Evolutionary conservation across 495 filamentous ascomycete genomes (phyloP), one percentile per base, ranked within the genome.

Genomic region (Elaphomyces granulatus): DNA sequence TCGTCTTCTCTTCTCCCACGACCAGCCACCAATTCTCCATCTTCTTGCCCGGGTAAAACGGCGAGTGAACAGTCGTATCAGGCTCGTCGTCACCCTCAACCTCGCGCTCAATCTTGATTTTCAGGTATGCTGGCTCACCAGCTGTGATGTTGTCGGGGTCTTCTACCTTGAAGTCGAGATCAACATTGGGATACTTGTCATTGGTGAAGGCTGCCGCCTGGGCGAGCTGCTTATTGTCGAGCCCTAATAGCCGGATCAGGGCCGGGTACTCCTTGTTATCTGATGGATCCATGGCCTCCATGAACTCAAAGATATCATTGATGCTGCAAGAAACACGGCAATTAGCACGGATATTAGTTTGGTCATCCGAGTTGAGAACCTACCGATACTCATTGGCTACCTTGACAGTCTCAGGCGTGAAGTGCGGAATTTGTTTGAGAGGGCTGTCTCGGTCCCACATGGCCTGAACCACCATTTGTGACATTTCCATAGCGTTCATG

Each of bases 381-480:
- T 75, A 82, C 77, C 77, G 78, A 46, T 70, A 78, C 38, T 84
- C 77, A 51, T 84, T 81, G 32, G 84, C 84, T 44, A 74, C 80
- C 60, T 90, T 81, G 46, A 95, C 76, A 36, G 79, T 77, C 41
- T 90, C 78, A 18, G 81, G 73, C 3, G 78, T 74, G 58, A 99
- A 99, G 60, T 94, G 81, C 44, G 90, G 90, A 48, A 99, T 94
- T 63, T 99, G 90, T 66, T 93, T 94, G 37, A 99, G 70, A 34
- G 92, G 86, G 46, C 82, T 90, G 58, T 99, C 90, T 16, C 86
- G 81, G 64, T 96, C 87, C 90, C 90, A 99, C 83, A 95, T 94
- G 20, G 83, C 87, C 59, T 99, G 90, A 15, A 99, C 87, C 40
- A 88, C 82, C 90, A 99, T 99, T 59, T 99, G 90, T 16, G 86